Evolutionary conservation across 257 asterid species (phyloP).

Genomic region (Cruciata laevipes): DNA sequence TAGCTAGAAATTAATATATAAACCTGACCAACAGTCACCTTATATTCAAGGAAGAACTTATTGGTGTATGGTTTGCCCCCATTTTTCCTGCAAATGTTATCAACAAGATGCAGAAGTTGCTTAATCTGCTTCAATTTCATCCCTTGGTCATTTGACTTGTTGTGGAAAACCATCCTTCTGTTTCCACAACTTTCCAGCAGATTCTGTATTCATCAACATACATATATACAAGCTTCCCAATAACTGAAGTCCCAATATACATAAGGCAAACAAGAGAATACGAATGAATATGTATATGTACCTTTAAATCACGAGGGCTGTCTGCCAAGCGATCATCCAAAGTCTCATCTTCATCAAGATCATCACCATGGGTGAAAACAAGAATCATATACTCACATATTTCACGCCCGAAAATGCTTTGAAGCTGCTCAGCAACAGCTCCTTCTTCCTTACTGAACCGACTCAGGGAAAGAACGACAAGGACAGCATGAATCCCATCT

Average conservation of each 20-base stretch:
- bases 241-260: too few relatives aligned
- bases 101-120: slow-evolving; percentile 42
- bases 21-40: slow-evolving; percentile 16
- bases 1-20: too few relatives aligned
- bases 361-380: slow-evolving; percentile 71
- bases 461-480: slow-evolving; percentile 51
- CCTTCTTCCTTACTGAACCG: slow-evolving; percentile 68
- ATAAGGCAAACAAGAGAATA: too few relatives aligned
- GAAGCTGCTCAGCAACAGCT: slow-evolving; percentile 48
- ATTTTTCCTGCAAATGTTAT: slow-evolving; percentile 36
- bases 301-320: slow-evolving; percentile 39
- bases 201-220: background rate
- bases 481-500: slow-evolving; percentile 49
- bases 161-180: slow-evolving; percentile 19
- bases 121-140: slow-evolving; percentile 33
- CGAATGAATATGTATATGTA: too few relatives aligned
- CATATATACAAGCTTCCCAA: too few relatives aligned
- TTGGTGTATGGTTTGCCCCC: slow-evolving; percentile 55
- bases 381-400: slow-evolving; percentile 57
- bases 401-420: slow-evolving; percentile 6
- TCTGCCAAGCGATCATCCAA: slow-evolving; percentile 34
- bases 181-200: background rate
- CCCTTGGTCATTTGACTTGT: slow-evolving; percentile 34
- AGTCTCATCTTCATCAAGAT: slow-evolving; percentile 49
- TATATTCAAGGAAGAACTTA: slow-evolving; percentile 39